A percentile compares a stretch with the other conserved stretches of the same genome.
Evolutionary conservation across 2,329 filamentous ascomycete species (phyloP).

Genomic region (Cryphonectria parasitica): DNA sequence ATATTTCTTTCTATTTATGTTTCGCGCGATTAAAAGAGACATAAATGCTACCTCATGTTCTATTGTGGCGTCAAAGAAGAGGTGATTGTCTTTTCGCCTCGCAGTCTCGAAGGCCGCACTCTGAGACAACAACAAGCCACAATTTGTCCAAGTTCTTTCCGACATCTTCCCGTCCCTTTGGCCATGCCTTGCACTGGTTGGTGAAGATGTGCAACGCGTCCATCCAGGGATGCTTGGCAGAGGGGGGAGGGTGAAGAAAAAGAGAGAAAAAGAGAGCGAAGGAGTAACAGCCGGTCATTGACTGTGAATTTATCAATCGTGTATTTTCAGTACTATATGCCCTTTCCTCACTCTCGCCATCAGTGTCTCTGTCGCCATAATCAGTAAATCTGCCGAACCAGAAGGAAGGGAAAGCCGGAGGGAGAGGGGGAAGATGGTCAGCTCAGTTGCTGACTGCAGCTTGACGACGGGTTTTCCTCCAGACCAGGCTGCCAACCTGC

Average conservation of each 20-base stretch:
- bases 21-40: background rate
- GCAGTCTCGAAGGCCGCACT: background rate
- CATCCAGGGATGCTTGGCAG: too few relatives aligned
- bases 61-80: background rate
- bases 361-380: background rate
- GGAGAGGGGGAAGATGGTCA: background rate
- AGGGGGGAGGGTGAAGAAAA: too few relatives aligned
- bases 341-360: background rate
- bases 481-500: background rate
- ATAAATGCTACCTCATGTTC: background rate
- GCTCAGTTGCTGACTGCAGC: background rate
- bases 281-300: too few relatives aligned
- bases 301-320: background rate
- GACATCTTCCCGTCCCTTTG: too few relatives aligned
- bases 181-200: background rate
- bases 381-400: background rate
- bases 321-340: background rate
- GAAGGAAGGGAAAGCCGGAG: background rate
- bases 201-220: background rate
- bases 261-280: too few relatives aligned
- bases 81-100: background rate
- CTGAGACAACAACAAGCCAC: background rate
- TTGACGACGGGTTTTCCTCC: background rate
- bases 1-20: too few relatives aligned
- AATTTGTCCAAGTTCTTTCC: background rate